Evolutionary conservation across 192 early-diverging fungal genomes (phyloP), one percentile per base, ranked within the genome.

Genomic region (Chytriomyces sp.): DNA sequence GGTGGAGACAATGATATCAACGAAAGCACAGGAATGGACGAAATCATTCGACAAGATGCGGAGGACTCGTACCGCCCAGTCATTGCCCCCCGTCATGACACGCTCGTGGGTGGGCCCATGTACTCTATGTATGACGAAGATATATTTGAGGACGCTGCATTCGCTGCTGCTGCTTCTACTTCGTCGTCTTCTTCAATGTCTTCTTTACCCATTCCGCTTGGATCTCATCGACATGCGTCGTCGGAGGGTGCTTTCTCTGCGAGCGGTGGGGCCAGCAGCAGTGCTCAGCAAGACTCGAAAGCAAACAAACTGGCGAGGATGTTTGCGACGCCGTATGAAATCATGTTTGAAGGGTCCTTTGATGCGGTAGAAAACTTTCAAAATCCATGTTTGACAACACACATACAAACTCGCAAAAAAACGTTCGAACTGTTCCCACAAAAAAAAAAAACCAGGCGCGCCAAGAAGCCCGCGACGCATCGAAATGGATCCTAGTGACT

Each of bases 291-390:
- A n/a, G 69, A 75, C 50, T 11, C 50, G 11, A 80, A 66, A 46
- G 64, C 64, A 6, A 57, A 81, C 61, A 66, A 77, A 26, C 81
- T 86, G 43, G 81, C 93, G 2, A 90, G 94, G 64, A 80, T 97
- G 63, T 98, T 95, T 80, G 86, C 91, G 50, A 92, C 95, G 5
- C 97, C 97, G 0, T 87, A 90, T 43, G 95, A 94, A 50, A 92
- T 98, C 72, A 97, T 98, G 90, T 90, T 88, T 64, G 76, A 77
- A 63, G 93, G 92, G 16, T 80, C 83, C 57, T 91, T 94, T 80
- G 91, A 94, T 48, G 82, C 86, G 67, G 28, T 35, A 35, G n/a
- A n/a, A 35, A 35, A 35, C 28, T n/a, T n/a, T n/a, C n/a, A n/a
- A n/a, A n/a, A n/a, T n/a, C n/a, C n/a, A n/a, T n/a, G n/a, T n/a